Evolutionary conservation across 345 rosid species (phyloP).

Genomic region (Arabis alpina): DNA sequence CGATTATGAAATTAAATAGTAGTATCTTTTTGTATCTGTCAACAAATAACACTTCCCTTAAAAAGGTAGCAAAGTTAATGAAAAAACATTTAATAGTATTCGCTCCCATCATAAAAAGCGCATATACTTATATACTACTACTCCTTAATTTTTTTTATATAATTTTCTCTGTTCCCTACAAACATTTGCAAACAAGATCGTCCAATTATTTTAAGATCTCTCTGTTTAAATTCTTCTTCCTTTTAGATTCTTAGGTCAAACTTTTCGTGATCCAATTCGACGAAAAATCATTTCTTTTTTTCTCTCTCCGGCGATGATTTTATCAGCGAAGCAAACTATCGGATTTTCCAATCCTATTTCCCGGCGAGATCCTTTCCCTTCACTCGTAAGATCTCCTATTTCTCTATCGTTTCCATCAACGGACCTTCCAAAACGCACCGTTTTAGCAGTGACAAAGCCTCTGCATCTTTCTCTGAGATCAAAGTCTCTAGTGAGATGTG

Average conservation of each 20-base stretch:
- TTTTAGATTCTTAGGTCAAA: conserved; percentile 34
- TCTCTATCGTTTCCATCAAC: conserved; percentile 45
- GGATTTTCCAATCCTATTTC: conserved; percentile 51
- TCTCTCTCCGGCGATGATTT: conserved; percentile 31
- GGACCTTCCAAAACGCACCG: conserved; percentile 30
- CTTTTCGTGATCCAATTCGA: background rate
- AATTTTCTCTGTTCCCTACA: conserved; percentile 4
- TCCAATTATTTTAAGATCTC: conserved; percentile 3
- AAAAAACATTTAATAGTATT: background rate
- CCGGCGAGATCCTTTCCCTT: conserved; percentile 38
- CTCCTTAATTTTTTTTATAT: background rate
- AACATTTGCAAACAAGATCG: conserved; percentile 9
- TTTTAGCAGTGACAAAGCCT: conserved; percentile 61
- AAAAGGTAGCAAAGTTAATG: background rate
- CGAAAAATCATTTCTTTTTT: conserved; percentile 13
- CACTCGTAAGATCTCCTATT: conserved; percentile 46
- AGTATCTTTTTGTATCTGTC: no score
- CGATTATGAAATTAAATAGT: no score
- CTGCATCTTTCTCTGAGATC: conserved; percentile 51
- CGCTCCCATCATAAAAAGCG: conserved; percentile 10
- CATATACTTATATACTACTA: conserved; percentile 23
- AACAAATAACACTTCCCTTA: background rate
- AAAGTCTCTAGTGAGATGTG: conserved; percentile 54
- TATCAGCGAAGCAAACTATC: conserved; percentile 42
- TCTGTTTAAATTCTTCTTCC: conserved; percentile 27